phyloP scores from a whole-genome alignment of 495 filamentous ascomycete species.

The Hyphodiscus hymeniophilus region DNA sequence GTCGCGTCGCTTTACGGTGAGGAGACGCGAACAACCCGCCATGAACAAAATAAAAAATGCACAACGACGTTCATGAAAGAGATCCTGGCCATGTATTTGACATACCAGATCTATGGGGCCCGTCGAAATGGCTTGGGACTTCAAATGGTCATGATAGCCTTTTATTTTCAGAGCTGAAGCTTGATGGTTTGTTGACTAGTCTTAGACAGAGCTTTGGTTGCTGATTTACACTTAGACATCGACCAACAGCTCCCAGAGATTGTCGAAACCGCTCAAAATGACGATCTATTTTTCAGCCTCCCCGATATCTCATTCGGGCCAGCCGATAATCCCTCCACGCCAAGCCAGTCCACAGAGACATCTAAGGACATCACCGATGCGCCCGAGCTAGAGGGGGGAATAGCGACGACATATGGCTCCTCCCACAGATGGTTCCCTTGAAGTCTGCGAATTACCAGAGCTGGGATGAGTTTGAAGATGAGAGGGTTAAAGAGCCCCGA shows the following conservation, averaged over 20 bases:
- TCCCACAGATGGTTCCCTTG: slow-evolving; percentile 23
- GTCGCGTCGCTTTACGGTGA: slow-evolving; percentile 1
- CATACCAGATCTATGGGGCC: slow-evolving; percentile 57
- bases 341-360: slow-evolving; percentile 2
- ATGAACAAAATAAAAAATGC: slow-evolving; percentile 15
- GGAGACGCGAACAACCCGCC: slow-evolving; percentile 3
- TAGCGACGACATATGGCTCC: slow-evolving; percentile 49
- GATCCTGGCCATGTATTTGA: slow-evolving; percentile 56
- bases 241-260: slow-evolving; percentile 12
- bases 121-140: slow-evolving; percentile 5
- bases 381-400: slow-evolving; percentile 7
- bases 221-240: slow-evolving; percentile 13
- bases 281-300: slow-evolving; percentile 19
- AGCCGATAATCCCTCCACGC: slow-evolving; percentile 5
- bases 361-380: not conserved
- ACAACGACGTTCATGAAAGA: slow-evolving; percentile 29
- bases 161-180: slow-evolving; percentile 17
- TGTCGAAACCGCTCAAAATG: slow-evolving; percentile 1
- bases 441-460: slow-evolving; percentile 43
- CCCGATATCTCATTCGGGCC: slow-evolving; percentile 19
- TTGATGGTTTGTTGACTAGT: slow-evolving; percentile 15
- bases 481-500: slow-evolving; percentile 29
- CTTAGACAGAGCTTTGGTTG: not conserved
- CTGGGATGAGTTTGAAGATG: slow-evolving; percentile 64
- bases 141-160: slow-evolving; percentile 12